These are phyloP conservation scores for Drechslerella dactyloides DNA, from an alignment of 2,329 filamentous ascomycete species.

Conservation along the genomic window DNA sequence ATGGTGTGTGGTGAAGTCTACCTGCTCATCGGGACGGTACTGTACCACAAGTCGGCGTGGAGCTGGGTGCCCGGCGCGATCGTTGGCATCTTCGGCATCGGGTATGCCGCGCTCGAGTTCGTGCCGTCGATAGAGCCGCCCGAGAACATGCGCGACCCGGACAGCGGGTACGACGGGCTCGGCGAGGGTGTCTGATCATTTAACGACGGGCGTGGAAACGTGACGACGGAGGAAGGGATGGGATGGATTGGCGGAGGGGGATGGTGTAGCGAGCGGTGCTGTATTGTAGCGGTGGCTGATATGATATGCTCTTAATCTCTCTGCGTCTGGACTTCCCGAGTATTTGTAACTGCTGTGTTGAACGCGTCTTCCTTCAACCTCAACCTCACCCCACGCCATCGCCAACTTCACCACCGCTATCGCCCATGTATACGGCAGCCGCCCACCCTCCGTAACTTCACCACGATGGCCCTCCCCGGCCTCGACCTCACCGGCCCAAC, in stretches of 20 bases:
- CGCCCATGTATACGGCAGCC: background rate
- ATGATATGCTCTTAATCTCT: no score
- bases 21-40: conserved; percentile 87
- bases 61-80: conserved; percentile 78
- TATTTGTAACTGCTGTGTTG: background rate
- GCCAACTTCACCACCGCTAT: background rate
- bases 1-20: conserved; percentile 72
- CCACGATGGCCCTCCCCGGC: conserved; percentile 53
- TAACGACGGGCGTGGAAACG: background rate
- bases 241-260: background rate
- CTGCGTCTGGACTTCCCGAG: background rate
- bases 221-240: background rate
- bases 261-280: background rate
- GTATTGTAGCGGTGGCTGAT: background rate
- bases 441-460: background rate
- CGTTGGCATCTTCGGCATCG: conserved; percentile 78
- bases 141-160: conserved; percentile 72
- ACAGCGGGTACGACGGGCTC: conserved; percentile 73
- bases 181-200: conserved; percentile 26
- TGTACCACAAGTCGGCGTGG: conserved; percentile 72
- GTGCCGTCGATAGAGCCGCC: conserved; percentile 79
- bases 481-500: conserved; percentile 53
- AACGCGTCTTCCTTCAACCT: conserved; percentile 1
- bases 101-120: conserved; percentile 77
- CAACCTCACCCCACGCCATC: background rate